phyloP scores from a whole-genome alignment of 1,284 basidiomycete genomes.

The Exsudoporus floridanus region DNA sequence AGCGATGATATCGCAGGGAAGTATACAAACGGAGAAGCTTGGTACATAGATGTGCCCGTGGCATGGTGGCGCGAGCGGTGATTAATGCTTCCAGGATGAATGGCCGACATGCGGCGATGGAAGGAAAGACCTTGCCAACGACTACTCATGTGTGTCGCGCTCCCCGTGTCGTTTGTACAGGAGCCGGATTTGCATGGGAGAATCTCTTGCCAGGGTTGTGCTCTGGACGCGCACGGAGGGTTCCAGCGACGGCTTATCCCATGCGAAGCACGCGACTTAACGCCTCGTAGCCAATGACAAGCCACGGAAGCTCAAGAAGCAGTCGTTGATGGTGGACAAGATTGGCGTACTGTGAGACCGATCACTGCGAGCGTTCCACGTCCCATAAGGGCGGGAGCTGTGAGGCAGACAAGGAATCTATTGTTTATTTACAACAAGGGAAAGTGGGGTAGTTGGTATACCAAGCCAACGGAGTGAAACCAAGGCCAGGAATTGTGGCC shows the following conservation, averaged over 20 bases:
- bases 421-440: constrained; percentile 6
- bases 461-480: constrained; percentile 10
- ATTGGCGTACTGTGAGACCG: constrained; percentile 30
- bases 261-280: constrained; percentile 22
- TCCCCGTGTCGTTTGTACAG: constrained; percentile 10
- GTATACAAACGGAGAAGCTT: constrained; percentile 26
- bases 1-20: constrained; percentile 35
- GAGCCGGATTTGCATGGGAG: constrained; percentile 31
- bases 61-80: constrained; percentile 33
- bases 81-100: constrained; percentile 35
- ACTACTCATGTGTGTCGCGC: constrained; percentile 1
- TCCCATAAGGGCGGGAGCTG: neutral
- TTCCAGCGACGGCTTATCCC: constrained; percentile 12
- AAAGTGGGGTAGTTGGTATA: no score
- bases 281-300: constrained; percentile 17
- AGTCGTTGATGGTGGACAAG: constrained; percentile 15
- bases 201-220: constrained; percentile 14
- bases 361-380: constrained; percentile 10
- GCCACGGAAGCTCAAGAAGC: constrained; percentile 19
- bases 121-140: constrained; percentile 24
- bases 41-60: constrained; percentile 22
- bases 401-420: constrained; percentile 1
- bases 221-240: neutral
- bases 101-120: constrained; percentile 27
- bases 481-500: constrained; percentile 11